Evolutionary conservation across 257 asterid genomes (phyloP), one percentile per base, ranked within the genome.

Genomic region (Cynanchum wilfordii): DNA sequence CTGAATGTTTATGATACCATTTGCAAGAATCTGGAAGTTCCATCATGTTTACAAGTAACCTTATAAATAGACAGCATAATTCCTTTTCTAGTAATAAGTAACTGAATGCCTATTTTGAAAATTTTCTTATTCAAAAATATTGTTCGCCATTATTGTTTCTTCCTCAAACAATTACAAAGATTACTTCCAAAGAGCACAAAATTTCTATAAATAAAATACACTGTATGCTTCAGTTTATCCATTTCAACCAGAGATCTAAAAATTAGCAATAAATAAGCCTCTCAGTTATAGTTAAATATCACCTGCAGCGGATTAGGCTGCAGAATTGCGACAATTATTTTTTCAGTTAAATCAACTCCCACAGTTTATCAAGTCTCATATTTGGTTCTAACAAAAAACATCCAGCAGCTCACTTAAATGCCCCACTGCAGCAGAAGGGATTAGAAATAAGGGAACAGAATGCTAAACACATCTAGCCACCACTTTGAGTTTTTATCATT

Each of bases 291-390:
- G 44, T 20, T 6, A 11, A 47, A 45, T 45, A 7, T 1, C 29
- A 15, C 60, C 10, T 72, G 29, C 27, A 42, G 13, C 25, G 10
- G 49, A 29, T 72, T 27, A 25, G 33, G 63, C 20, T 29, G 4
- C 29, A 50, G 12, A 25, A 27, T 16, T 36, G 47, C 40, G 20
- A 38, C 29, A 15, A n/a, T 62, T 45, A 69, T 7, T 57, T 69
- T 56, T 52, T 47, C 70, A 33, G 33, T 50, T 55, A 38, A 47
- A 42, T 42, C 36, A 24, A 42, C 33, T 2, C 7, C 50, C 10
- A 13, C 50, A 75, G 45, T 17, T 42, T 7, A 36, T 71, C 64
- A 66, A 54, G 58, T 74, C 67, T 65, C 58, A 52, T 57, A 36
- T 45, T 66, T 17, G 17, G 8, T 55, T 15, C 64, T 16, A 56